phyloP scores from a whole-genome alignment of 306 rosid genomes.

The Gillenia trifoliata region DNA sequence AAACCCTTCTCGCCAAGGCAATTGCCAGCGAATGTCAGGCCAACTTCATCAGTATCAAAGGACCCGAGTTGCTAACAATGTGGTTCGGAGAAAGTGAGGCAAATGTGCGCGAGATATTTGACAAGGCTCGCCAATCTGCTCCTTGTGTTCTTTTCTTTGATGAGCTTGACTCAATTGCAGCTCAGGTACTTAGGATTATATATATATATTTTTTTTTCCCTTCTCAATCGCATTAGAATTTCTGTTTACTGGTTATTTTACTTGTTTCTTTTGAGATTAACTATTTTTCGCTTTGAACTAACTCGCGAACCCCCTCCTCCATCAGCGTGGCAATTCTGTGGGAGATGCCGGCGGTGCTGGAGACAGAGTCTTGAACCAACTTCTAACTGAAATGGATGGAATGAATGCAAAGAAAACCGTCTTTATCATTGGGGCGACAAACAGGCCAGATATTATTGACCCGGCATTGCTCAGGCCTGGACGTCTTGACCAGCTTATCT shows the following conservation, averaged over 20 bases:
- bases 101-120: not conserved
- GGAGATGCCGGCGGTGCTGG: conserved; percentile 77
- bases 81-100: conserved; percentile 54
- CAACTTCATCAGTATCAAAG: conserved; percentile 64
- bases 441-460: conserved; percentile 69
- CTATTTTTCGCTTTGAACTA: not conserved
- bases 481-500: conserved; percentile 62
- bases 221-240: not conserved
- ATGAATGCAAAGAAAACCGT: conserved; percentile 69
- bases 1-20: not conserved
- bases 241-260: not conserved
- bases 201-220: rapidly evolving
- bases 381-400: conserved; percentile 75
- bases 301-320: not conserved
- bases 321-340: conserved; percentile 51
- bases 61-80: conserved; percentile 70
- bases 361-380: conserved; percentile 73
- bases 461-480: conserved; percentile 71
- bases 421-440: conserved; percentile 66
- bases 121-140: conserved; percentile 58
- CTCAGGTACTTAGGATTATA: conserved; percentile 37
- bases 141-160: conserved; percentile 80
- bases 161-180: conserved; percentile 69
- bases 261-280: not conserved
- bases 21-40: conserved; percentile 52